Evolutionary conservation across 2,329 filamentous ascomycete species (phyloP), one percentile per base, ranked within the genome.

Genomic region (Cryphonectria radicalis): DNA sequence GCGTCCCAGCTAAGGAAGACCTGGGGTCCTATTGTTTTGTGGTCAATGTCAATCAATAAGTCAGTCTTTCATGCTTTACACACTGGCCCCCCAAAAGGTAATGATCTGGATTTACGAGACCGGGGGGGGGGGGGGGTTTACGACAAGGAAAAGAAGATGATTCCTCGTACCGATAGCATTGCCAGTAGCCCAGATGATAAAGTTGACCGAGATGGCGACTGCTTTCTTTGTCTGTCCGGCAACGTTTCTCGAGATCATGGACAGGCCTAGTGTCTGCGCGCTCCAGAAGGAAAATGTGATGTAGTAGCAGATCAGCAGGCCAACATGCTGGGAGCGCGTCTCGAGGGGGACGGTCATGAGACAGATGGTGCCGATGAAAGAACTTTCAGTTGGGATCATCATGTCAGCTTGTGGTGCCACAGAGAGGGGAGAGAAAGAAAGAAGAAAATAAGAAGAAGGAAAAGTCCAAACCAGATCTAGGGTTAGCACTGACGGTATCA

Each of bases 251-350:
- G 88, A 89, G 70, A 93, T 85, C 83, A 93, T 86, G 19, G 89
- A 90, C 75, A 93, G 85, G 10, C 87, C 84, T 17, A 93, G 82
- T 1, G 89, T 91, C 76, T 92, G 88, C 0, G 91, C 91, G 0
- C 91, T 90, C 91, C 91, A 94, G 86, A 94, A 94, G 6, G 90
- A 93, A 25, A 93, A 85, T 0, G 89, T 91, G 73, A 94, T 91
- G 81, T 94, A 94, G 84, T 94, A 94, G 76, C 86, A 88, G 76
- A 94, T 88, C 19, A 94, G 82, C 0, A 94, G 84, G 7, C 92
- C 92, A 40, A 90, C 85, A 14, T 91, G 87, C 53, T 88, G 89
- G 11, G 86, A 79, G 50, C 84, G 83, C 60, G 83, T 87, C 8
- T 84, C 83, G 74, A 91, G 90, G 32, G 86, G 79, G 10, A 94